phyloP scores from a whole-genome alignment of 768 basidiomycete genomes.

The Amanita inopinata region DNA sequence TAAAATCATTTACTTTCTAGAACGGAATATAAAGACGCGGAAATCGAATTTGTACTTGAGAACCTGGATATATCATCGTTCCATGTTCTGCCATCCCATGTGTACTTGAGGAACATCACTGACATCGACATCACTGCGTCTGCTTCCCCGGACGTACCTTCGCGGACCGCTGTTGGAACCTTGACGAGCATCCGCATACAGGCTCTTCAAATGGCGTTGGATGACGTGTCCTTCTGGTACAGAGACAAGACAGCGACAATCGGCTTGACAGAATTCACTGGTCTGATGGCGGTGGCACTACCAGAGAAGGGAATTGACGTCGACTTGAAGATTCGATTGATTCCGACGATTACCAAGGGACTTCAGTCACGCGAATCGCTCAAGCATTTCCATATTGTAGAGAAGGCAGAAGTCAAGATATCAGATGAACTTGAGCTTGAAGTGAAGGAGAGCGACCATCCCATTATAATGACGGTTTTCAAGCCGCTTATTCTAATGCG shows the following conservation, averaged over 20 bases:
- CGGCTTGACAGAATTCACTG: conserved; percentile 48
- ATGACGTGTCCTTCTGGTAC: conserved; percentile 69
- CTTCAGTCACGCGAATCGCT: conserved; percentile 27
- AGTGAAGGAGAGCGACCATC: conserved; percentile 55
- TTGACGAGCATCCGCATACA: conserved; percentile 58
- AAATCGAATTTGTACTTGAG: conserved; percentile 67
- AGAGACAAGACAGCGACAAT: conserved; percentile 46
- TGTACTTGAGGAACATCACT: conserved; percentile 65
- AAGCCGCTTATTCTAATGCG: conserved; percentile 49
- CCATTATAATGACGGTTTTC: conserved; percentile 51
- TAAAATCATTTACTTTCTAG: conserved; percentile 22
- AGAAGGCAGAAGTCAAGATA: conserved; percentile 43
- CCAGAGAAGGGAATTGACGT: conserved; percentile 61
- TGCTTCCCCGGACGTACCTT: conserved; percentile 23
- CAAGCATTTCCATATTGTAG: conserved; percentile 49
- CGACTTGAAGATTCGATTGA: conserved; percentile 55
- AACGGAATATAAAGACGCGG: conserved; percentile 60
- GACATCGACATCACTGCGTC: conserved; percentile 37
- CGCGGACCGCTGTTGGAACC: conserved; percentile 46
- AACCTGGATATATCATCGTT: conserved; percentile 63
- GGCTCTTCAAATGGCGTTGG: conserved; percentile 52
- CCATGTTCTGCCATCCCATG: conserved; percentile 58
- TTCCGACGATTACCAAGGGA: conserved; percentile 41
- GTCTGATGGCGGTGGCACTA: conserved; percentile 50
- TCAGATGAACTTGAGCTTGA: conserved; percentile 45